These are phyloP conservation scores for Waltergamsia citrina DNA, from an alignment of 2,329 filamentous ascomycete genomes.

Conservation along the genomic window DNA sequence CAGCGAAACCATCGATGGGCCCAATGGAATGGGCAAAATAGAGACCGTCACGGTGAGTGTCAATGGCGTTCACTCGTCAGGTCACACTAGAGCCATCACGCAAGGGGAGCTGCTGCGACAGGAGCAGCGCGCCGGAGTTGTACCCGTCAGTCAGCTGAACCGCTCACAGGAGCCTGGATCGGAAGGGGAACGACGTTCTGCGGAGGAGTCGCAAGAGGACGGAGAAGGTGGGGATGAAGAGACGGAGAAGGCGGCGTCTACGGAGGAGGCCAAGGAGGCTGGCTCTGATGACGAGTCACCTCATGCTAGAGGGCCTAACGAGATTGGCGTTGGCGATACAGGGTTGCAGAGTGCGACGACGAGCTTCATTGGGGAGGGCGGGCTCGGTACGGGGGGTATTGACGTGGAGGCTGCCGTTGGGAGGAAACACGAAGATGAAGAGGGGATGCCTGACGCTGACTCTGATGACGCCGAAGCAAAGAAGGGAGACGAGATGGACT, in stretches of 20 bases:
- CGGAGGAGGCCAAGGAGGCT: conserved; percentile 24
- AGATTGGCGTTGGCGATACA: conserved; percentile 79
- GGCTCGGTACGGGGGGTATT: conserved; percentile 43
- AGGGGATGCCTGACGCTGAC: conserved; percentile 12
- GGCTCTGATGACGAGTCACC: conserved; percentile 55
- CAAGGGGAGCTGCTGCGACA: conserved; percentile 81
- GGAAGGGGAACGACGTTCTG: background rate
- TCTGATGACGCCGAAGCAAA: conserved; percentile 6
- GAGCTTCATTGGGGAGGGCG: conserved; percentile 25
- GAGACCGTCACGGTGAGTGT: conserved; percentile 73
- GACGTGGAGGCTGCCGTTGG: conserved; percentile 54
- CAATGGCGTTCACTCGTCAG: conserved; percentile 54
- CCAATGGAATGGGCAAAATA: conserved; percentile 68
- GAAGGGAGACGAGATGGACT: conserved; percentile 18
- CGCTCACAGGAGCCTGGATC: conserved; percentile 15
- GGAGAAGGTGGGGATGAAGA: conserved; percentile 7
- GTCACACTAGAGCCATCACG: conserved; percentile 50
- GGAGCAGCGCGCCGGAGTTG: conserved; percentile 74
- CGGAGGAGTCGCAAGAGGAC: background rate
- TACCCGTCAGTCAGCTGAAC: conserved; percentile 55
- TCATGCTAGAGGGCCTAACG: conserved; percentile 74
- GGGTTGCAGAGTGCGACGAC: conserved; percentile 55
- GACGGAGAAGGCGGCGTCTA: conserved; percentile 14
- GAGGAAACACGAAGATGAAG: conserved; percentile 28
- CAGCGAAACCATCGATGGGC: conserved; percentile 73